These are phyloP conservation scores for Colletotrichum filicis DNA, from an alignment of 2,329 filamentous ascomycete genomes.

Conservation along the genomic window DNA sequence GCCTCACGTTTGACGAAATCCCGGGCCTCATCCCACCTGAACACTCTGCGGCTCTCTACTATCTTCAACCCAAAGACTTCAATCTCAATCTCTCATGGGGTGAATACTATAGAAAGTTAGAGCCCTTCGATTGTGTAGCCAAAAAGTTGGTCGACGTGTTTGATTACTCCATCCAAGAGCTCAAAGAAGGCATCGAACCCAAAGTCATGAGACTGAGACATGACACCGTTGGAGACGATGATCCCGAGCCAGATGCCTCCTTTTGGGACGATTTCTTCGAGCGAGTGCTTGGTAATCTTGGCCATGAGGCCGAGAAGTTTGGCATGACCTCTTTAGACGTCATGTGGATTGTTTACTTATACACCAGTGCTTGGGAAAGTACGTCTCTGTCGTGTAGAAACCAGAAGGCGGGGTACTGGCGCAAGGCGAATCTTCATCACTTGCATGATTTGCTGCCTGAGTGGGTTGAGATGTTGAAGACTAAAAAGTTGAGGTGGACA, in stretches of 20 bases:
- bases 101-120: conserved; percentile 20
- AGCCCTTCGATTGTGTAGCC: conserved; percentile 21
- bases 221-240: no score
- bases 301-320: neutral
- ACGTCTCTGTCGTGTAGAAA: neutral
- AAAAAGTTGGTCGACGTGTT: conserved; percentile 18
- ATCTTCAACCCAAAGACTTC: conserved; percentile 12
- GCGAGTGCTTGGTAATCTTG: conserved; percentile 3
- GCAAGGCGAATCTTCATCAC: conserved; percentile 2
- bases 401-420: neutral
- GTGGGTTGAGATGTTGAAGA: conserved; percentile 4
- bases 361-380: conserved; percentile 8
- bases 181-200: neutral
- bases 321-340: conserved; percentile 8
- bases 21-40: conserved; percentile 7
- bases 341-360: conserved; percentile 24
- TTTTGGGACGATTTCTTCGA: conserved; percentile 3
- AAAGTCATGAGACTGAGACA: neutral
- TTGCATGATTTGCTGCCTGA: conserved; percentile 23
- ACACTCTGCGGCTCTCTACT: conserved; percentile 9
- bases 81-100: conserved; percentile 8
- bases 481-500: neutral
- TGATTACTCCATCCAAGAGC: conserved; percentile 5
- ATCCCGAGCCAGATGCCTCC: neutral
- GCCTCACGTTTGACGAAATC: conserved; percentile 17